These are phyloP conservation scores for Fonsecaea monophora DNA, from an alignment of 2,329 filamentous ascomycete species.

Conservation along the genomic window DNA sequence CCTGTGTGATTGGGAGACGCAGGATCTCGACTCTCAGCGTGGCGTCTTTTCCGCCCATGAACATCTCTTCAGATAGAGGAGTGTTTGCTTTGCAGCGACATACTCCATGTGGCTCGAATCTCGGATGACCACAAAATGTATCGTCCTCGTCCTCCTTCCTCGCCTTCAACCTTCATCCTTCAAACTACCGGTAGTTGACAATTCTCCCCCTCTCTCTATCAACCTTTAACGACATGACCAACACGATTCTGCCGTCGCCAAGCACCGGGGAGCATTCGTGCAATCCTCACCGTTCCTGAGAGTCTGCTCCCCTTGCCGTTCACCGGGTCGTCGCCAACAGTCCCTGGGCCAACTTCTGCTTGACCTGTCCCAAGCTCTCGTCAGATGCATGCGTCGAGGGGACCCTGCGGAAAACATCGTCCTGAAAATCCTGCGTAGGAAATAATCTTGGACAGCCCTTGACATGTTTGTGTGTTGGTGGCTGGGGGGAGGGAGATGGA, in stretches of 20 bases:
- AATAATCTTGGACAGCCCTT: no score
- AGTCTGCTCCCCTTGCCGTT: slow-evolving; percentile 1
- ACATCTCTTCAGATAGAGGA: slow-evolving; percentile 17
- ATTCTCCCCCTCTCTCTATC: no score
- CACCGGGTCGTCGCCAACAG: slow-evolving; percentile 4
- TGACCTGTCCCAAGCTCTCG: slow-evolving; percentile 11
- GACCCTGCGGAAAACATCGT: no score
- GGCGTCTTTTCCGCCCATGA: slow-evolving; percentile 21
- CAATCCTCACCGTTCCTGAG: slow-evolving; percentile 10
- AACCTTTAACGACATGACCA: no score
- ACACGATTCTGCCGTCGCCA: no score
- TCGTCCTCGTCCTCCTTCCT: neutral
- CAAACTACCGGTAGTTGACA: no score
- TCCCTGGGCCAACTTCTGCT: neutral
- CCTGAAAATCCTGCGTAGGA: no score
- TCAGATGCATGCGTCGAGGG: neutral
- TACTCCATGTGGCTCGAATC: slow-evolving; percentile 15
- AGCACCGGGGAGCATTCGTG: slow-evolving; percentile 9
- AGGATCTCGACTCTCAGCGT: no score
- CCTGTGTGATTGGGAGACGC: no score
- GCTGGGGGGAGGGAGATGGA: no score
- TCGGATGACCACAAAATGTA: slow-evolving; percentile 11
- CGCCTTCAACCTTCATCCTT: no score
- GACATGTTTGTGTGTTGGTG: no score
- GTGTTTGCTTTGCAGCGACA: slow-evolving; percentile 17